Evolutionary conservation across 2,329 filamentous ascomycete species (phyloP).

Genomic region (Orbilia brochopaga): DNA sequence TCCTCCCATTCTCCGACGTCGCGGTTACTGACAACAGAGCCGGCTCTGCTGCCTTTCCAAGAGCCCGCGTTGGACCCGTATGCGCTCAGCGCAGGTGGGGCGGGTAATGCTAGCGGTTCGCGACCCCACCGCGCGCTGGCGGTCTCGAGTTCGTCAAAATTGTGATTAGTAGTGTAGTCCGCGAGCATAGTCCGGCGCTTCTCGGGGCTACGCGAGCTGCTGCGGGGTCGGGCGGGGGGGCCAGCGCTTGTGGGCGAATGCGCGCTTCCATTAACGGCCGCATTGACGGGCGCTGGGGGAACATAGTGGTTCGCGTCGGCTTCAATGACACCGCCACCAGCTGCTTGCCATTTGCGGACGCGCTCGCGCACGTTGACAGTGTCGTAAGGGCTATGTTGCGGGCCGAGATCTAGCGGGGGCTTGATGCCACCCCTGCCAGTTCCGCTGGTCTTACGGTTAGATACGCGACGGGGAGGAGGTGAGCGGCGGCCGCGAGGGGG

Average conservation of each 20-base stretch:
- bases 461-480: slow-evolving; percentile 35
- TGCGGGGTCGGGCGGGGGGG: slow-evolving; percentile 1
- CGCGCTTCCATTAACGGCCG: background rate
- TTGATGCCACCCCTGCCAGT: slow-evolving; percentile 39
- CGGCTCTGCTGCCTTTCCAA: slow-evolving; percentile 36
- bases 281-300: slow-evolving; percentile 23
- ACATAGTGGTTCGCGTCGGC: slow-evolving; percentile 42
- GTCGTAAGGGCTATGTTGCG: slow-evolving; percentile 53
- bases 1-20: slow-evolving; percentile 50
- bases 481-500: slow-evolving; percentile 46
- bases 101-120: slow-evolving; percentile 44
- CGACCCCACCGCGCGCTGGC: slow-evolving; percentile 40
- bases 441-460: slow-evolving; percentile 35
- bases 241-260: background rate
- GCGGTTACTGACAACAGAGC: slow-evolving; percentile 35
- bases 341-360: slow-evolving; percentile 54
- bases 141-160: slow-evolving; percentile 45
- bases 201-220: slow-evolving; percentile 27
- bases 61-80: slow-evolving; percentile 48
- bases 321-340: slow-evolving; percentile 54
- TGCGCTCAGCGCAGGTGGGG: slow-evolving; percentile 45
- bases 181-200: slow-evolving; percentile 49
- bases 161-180: slow-evolving; percentile 32
- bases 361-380: slow-evolving; percentile 55
- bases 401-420: slow-evolving; percentile 53